Evolutionary conservation across 164 flowering plant species (phyloP), one percentile per base, ranked within the genome.

Genomic region (Aristolochia californica): DNA sequence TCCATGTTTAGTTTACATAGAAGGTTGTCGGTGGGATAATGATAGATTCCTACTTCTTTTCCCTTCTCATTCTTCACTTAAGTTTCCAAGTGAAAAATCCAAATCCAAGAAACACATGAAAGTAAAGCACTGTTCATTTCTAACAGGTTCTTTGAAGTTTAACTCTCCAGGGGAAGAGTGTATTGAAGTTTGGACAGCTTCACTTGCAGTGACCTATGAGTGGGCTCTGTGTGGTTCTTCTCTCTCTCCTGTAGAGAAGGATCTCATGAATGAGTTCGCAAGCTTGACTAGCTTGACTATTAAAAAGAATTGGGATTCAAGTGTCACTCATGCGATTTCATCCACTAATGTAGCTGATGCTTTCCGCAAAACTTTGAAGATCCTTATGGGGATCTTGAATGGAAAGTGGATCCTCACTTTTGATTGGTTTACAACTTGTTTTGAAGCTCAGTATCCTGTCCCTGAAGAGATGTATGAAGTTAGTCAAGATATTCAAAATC

Each of bases 161-260:
- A 30, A 48, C 27, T 45, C 47, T 18, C 20, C 34, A 13, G 11
- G 8, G 22, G 40, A 12, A 58, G 72, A 45, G 52, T 50, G 48
- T 43, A 56, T 49, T 20, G 48, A 68, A 59, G 16, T 49, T 57
- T 74, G 78, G 76, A 65, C 51, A 53, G 60, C 63, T 21, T 61
- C 63, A 60, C 48, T 66, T 48, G 57, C 43, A 67, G 76, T 66
- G 34, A 62, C 68, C 48, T 66, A 75, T 51, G 58, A 77, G 51
- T 78, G 71, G 88, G 72, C 79, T 68, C 65, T 88, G 5, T 90
- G 98, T 72, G 94, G 85, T 57, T 88, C 96, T 72, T 81, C 87
- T 57, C 73, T 91, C 21, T 82, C 96, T 65, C 38, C 69, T 25
- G 75, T 74, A 24, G 90, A 88, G 47, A 85, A 90, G 93, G 59